These are phyloP conservation scores for Sextonia rubra DNA, from an alignment of 164 flowering plant species.

Conservation along the genomic window DNA sequence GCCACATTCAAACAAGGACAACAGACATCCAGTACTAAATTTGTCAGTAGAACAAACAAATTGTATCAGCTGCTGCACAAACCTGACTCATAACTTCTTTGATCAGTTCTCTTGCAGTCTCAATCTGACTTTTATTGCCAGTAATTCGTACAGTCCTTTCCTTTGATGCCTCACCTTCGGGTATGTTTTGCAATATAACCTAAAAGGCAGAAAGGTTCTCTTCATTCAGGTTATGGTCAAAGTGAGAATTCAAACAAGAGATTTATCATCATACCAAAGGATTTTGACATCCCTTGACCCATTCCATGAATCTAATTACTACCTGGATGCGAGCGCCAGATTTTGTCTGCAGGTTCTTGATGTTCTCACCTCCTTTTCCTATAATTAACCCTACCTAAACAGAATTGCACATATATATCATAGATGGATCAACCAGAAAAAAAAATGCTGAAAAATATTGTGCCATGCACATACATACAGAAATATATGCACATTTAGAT, in stretches of 20 bases:
- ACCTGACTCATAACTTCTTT: slow-evolving; percentile 96
- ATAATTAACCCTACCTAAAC: slow-evolving; percentile 88
- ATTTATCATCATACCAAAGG: background rate
- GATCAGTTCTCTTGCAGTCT: slow-evolving; percentile 80
- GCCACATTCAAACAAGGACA: background rate
- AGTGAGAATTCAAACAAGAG: background rate
- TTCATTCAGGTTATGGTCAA: slow-evolving; percentile 5
- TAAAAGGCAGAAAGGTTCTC: slow-evolving; percentile 17
- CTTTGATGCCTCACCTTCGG: slow-evolving; percentile 80
- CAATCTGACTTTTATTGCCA: slow-evolving; percentile 86
- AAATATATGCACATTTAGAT: background rate
- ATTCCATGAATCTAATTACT: slow-evolving; percentile 20
- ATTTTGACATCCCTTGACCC: background rate
- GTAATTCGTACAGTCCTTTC: slow-evolving; percentile 80
- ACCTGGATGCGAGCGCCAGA: slow-evolving; percentile 99
- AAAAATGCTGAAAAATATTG: background rate
- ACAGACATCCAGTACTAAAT: background rate
- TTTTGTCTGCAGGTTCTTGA: slow-evolving; percentile 77
- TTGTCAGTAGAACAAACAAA: slow-evolving; percentile 1
- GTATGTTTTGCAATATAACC: slow-evolving; percentile 88
- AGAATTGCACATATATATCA: background rate
- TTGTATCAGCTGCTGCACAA: slow-evolving; percentile 21
- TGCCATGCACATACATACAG: too few species aligned
- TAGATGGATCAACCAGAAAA: background rate
- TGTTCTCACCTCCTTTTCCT: slow-evolving; percentile 93